A percentile compares a stretch with the other conserved stretches of the same genome.
Conservation (phyloP, 2,329 filamentous ascomycete species). For the Monilinia vaccinii-corymbosi region DNA sequence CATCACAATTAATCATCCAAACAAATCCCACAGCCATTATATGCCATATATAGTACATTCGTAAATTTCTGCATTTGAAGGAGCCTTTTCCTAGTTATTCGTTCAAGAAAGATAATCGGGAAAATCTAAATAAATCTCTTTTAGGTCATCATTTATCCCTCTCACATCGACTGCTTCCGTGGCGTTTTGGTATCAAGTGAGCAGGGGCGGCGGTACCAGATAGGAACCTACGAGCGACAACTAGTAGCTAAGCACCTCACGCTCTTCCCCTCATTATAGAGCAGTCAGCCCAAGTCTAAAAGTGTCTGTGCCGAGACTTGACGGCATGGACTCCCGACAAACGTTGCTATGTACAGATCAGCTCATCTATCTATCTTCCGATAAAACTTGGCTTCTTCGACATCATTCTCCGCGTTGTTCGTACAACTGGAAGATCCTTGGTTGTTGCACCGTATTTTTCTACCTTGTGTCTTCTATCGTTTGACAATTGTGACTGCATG, state of each 20-base stretch:
- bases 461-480: constrained; percentile 36
- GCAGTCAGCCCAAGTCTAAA: background rate
- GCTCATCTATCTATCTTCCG: background rate
- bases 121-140: background rate
- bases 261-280: background rate
- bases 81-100: background rate
- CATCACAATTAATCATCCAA: background rate
- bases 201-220: background rate
- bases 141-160: background rate
- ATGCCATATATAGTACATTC: background rate
- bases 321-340: constrained; percentile 15
- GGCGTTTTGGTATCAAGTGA: background rate
- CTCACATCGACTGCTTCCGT: background rate
- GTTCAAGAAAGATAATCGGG: constrained; percentile 1
- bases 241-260: background rate
- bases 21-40: background rate
- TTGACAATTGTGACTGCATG: constrained; percentile 54
- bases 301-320: constrained; percentile 10
- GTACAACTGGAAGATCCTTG: constrained; percentile 5
- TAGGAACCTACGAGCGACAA: background rate
- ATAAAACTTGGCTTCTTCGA: background rate
- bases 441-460: background rate
- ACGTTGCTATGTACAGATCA: constrained; percentile 3
- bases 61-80: background rate
- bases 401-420: background rate